Evolutionary conservation across 2,329 filamentous ascomycete genomes (phyloP).

Genomic region (Aspergillus niger): DNA sequence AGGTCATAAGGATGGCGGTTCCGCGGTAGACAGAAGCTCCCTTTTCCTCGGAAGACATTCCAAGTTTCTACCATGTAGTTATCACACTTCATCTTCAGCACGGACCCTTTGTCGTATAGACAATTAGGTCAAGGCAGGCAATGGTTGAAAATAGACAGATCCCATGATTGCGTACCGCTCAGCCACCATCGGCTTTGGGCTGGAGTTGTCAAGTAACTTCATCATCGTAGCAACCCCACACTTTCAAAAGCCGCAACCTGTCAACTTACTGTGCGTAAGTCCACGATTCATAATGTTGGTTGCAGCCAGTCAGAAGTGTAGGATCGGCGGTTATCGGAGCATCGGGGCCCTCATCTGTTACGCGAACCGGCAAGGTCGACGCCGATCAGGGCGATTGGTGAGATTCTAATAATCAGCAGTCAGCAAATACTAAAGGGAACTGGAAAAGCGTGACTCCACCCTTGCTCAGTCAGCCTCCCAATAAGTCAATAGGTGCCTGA

Average conservation of each 20-base stretch:
- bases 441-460: neutral
- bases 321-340: neutral
- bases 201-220: too few relatives aligned
- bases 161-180: too few relatives aligned
- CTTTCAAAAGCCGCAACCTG: too few relatives aligned
- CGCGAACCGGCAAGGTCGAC: neutral
- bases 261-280: too few relatives aligned
- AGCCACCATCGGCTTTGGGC: too few relatives aligned
- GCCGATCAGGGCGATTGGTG: slow-evolving; percentile 14
- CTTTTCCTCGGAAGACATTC: neutral
- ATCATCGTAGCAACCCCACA: too few relatives aligned
- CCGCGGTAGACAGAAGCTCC: neutral
- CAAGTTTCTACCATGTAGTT: neutral
- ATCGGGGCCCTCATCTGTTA: neutral
- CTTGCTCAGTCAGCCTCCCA: neutral
- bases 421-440: slow-evolving; percentile 4
- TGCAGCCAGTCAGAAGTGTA: neutral
- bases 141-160: too few relatives aligned
- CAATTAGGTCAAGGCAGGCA: too few relatives aligned
- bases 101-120: too few relatives aligned
- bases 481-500: too few relatives aligned
- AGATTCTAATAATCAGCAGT: slow-evolving; percentile 19
- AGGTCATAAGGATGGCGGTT: neutral
- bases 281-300: too few relatives aligned
- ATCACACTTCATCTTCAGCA: too few relatives aligned